Evolutionary conservation across 192 early-diverging fungal genomes (phyloP), one percentile per base, ranked within the genome.

Genomic region (Bifiguratus adelaidae): DNA sequence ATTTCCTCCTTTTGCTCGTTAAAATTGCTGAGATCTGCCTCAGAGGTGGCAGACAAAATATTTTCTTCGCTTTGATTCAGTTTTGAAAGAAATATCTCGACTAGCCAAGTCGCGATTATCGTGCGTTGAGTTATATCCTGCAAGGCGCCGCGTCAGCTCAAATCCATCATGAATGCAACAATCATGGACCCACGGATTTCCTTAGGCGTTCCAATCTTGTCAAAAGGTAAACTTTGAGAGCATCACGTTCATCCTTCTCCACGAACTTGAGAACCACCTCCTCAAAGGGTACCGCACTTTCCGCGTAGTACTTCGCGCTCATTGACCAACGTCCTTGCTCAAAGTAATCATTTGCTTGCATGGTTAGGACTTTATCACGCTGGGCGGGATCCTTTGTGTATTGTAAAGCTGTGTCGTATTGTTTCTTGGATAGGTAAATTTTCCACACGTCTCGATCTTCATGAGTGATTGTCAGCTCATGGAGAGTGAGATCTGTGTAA

Each of bases 361-460:
- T 73, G 0, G 80, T 83, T 30, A 86, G 50, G 15, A 97, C 83
- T 26, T 59, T 67, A 50, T 97, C 88, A 24, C 74, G 67, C 55
- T 94, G 81, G 2, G 65, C 68, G n/a, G 78, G 66, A 48, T 80
- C 82, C 58, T 83, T 85, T 45, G 86, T 82, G 56, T 84, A 84
- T 30, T 76, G 56, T 21, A 93, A 60, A 1, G 95, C 91, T 2
- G 75, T 55, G 28, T 93, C 89, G 56, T 88, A 99, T 47, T 82
- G 70, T 43, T 83, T 81, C 28, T 78, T 79, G 22, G 81, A 63
- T 29, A 99, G 63, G 55, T 86, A 96, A 2, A 97, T 73, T 25
- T 79, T 74, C 96, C 96, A 99, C 4, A 95, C 83, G 50, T 99
- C 83, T 27, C 92, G 79, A 45, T 92, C 91, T 69, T 99, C 96